A percentile compares a stretch with the other conserved stretches of the same genome.
Evolutionary conservation across 1,284 basidiomycete genomes (phyloP).

Genomic region (Leccinum solheimii): DNA sequence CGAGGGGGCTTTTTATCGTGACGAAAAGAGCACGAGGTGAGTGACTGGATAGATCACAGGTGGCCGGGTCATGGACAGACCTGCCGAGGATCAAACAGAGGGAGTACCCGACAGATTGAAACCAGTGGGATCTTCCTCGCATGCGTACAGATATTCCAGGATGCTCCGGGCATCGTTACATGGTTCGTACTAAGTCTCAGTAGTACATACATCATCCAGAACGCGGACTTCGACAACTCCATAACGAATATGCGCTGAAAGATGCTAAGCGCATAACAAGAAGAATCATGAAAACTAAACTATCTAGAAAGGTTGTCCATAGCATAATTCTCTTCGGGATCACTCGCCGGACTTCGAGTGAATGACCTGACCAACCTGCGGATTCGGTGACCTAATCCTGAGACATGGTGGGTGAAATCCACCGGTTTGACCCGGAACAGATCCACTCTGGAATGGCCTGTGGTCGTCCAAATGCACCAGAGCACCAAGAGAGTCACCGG

Average conservation of each 20-base stretch:
- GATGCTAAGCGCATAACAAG: not conserved
- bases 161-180: not conserved
- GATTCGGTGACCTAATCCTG: not conserved
- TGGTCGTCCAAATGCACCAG: conserved; percentile 28
- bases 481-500: not conserved
- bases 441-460: not conserved
- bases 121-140: too few species aligned
- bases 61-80: too few species aligned
- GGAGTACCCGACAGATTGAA: too few species aligned
- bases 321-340: not conserved
- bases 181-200: not conserved
- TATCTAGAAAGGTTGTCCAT: not conserved
- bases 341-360: not conserved
- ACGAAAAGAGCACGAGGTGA: too few species aligned
- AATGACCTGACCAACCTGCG: not conserved
- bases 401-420: not conserved
- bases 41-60: too few species aligned
- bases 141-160: too few species aligned
- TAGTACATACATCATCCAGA: not conserved
- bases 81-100: too few species aligned
- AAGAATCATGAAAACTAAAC: not conserved
- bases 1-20: too few species aligned
- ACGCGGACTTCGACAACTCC: not conserved
- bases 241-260: not conserved
- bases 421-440: not conserved